Conservation (phyloP, 495 filamentous ascomycete genomes). For the Podospora comata region DNA sequence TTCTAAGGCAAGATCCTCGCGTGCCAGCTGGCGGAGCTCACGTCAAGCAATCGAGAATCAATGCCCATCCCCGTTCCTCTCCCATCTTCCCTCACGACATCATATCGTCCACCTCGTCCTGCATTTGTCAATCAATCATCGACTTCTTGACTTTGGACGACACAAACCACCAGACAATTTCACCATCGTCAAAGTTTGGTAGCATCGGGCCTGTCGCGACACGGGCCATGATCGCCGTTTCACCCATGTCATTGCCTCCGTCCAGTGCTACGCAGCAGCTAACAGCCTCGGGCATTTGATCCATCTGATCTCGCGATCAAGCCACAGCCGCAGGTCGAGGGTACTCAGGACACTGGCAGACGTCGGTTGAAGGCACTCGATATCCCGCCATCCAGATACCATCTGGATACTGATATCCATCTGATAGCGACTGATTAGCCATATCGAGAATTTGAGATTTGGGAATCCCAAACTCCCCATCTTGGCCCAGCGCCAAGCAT, state of each 20-base stretch:
- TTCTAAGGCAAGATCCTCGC: not conserved
- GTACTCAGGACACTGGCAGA: not conserved
- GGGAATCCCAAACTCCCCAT: not conserved
- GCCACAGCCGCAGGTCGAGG: not conserved
- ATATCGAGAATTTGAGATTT: constrained; percentile 9
- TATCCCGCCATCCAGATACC: not conserved
- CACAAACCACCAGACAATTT: not conserved
- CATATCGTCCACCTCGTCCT: not conserved
- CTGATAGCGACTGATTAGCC: constrained; percentile 4
- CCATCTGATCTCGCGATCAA: not conserved
- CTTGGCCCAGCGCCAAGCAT: constrained; percentile 13
- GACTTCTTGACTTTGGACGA: not conserved
- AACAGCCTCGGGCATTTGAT: not conserved
- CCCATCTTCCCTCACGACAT: not conserved
- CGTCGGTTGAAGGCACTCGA: not conserved
- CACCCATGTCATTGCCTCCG: constrained; percentile 1
- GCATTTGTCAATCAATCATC: not conserved
- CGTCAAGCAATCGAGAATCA: not conserved
- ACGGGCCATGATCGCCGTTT: constrained; percentile 5
- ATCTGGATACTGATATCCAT: not conserved
- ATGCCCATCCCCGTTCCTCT: no score
- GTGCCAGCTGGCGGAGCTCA: not conserved
- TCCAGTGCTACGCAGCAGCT: not conserved
- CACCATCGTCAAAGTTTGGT: constrained; percentile 1
- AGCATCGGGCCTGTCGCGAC: constrained; percentile 2